Evolutionary conservation across 2,329 filamentous ascomycete species (phyloP), one percentile per base, ranked within the genome.

Genomic region (Hypoxylon sp.): DNA sequence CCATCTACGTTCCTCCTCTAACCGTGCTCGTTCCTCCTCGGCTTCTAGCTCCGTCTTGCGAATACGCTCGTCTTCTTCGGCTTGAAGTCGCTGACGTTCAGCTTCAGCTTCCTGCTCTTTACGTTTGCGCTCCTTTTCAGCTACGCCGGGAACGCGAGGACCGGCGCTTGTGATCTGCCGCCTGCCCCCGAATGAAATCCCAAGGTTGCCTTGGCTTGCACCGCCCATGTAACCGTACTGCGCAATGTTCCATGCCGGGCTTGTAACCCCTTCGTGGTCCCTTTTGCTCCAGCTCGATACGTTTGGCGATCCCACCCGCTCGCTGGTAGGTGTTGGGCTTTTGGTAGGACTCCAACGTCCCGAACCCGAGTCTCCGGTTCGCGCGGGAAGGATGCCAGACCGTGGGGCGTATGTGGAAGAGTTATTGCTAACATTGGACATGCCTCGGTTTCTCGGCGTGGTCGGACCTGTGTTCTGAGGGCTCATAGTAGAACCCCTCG

Each of bases 221-320:
- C 95, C 95, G 60, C 95, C 95, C 91, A 98, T 95, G 78, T 97
- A 99, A 6, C 95, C 94, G 75, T 99, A 99, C 76, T 99, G 95
- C 59, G 94, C 91, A 71, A 98, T 98, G 75, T 98, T 99, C 95
- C 95, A 99, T 1, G 95, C 95, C 0, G 95, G 95, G 24, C 89
- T 85, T 1, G 94, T 97, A 46, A 84, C 85, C 15, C 87, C 87
- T 77, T 97, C 91, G 70, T 97, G 92, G 57, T 87, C 85, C 77
- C 86, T 92, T 76, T 88, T 96, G 78, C 92, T 97, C 95, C 95
- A 98, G 78, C 89, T 96, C 75, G 91, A 97, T 65, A 94, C 87
- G 28, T 79, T 74, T 39, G 86, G 82, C 53, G 88, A 84, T 61
- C 81, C 77, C 13, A 83, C 77, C 28, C 84, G 83, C 30, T 83